Evolutionary conservation across 1,284 basidiomycete species (phyloP).

Genomic region (Sporisorium iseilematis-ciliati): DNA sequence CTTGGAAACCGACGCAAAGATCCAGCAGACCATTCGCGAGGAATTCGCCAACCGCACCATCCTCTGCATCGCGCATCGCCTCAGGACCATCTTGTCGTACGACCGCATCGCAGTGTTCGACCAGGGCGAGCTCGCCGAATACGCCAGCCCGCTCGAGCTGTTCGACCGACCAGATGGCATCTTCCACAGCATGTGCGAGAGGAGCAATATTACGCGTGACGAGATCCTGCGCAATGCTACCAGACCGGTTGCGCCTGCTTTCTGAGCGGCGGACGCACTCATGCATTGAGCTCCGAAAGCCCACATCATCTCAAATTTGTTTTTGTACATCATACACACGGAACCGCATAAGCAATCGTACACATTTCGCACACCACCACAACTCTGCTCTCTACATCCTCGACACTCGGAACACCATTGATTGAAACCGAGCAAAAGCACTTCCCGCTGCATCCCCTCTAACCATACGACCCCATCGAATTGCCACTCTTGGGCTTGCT

Average conservation of each 20-base stretch:
- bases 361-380: not conserved
- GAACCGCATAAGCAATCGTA: constrained; percentile 1
- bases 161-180: constrained; percentile 74
- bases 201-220: constrained; percentile 78
- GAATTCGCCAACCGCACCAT: constrained; percentile 85
- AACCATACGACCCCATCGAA: constrained; percentile 51
- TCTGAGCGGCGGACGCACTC: constrained; percentile 1
- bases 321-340: not conserved
- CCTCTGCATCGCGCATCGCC: constrained; percentile 79
- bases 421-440: no score
- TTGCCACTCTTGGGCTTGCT: constrained; percentile 54
- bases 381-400: not conserved
- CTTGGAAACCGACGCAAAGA: constrained; percentile 82
- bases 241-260: constrained; percentile 1
- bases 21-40: constrained; percentile 84
- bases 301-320: no score
- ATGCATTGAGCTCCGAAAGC: no score
- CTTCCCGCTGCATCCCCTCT: not conserved
- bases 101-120: constrained; percentile 84
- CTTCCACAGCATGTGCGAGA: constrained; percentile 80
- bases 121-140: constrained; percentile 79
- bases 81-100: constrained; percentile 83
- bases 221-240: constrained; percentile 51
- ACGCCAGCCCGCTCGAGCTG: constrained; percentile 77
- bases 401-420: no score